Conservation (phyloP, 2,329 filamentous ascomycete genomes). For the Aspergillus sp. region DNA sequence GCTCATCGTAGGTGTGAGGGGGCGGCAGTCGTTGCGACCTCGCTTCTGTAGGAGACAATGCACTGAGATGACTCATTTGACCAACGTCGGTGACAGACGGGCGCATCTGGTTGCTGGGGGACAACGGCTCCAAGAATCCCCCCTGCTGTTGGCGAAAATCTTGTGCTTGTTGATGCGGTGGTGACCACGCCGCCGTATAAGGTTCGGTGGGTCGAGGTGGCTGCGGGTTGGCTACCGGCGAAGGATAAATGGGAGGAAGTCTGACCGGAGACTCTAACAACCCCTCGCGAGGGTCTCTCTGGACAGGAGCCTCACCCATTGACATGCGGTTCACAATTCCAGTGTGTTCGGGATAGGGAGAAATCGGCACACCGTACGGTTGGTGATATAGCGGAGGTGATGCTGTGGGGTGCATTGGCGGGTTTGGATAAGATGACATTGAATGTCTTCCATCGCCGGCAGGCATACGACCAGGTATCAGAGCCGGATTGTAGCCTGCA, state of each 20-base stretch:
- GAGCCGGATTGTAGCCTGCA: constrained; percentile 26
- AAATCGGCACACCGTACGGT: constrained; percentile 23
- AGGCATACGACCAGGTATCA: constrained; percentile 21
- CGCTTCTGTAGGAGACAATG: constrained; percentile 20
- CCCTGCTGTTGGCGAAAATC: constrained; percentile 19
- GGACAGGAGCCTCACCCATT: constrained; percentile 23
- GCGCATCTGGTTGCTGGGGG: constrained; percentile 27
- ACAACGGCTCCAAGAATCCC: constrained; percentile 26
- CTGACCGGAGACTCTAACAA: constrained; percentile 35
- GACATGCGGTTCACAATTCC: constrained; percentile 26
- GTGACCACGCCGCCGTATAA: neutral
- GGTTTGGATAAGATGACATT: constrained; percentile 26
- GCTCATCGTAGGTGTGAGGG: constrained; percentile 14
- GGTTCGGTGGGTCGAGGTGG: neutral
- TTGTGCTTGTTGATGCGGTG: constrained; percentile 4
- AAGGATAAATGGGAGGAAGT: constrained; percentile 39
- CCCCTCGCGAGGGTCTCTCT: constrained; percentile 27
- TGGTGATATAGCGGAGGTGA: constrained; percentile 37
- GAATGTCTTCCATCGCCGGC: constrained; percentile 24
- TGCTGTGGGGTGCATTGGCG: constrained; percentile 28
- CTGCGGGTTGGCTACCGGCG: constrained; percentile 24
- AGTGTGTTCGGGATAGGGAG: constrained; percentile 28
- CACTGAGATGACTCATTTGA: constrained; percentile 14
- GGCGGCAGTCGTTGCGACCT: constrained; percentile 20
- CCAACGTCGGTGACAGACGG: constrained; percentile 24